A percentile compares a stretch with the other conserved stretches of the same genome.
Conservation (phyloP, 2,329 filamentous ascomycete genomes). For the Sarocladiaceae sp. region DNA sequence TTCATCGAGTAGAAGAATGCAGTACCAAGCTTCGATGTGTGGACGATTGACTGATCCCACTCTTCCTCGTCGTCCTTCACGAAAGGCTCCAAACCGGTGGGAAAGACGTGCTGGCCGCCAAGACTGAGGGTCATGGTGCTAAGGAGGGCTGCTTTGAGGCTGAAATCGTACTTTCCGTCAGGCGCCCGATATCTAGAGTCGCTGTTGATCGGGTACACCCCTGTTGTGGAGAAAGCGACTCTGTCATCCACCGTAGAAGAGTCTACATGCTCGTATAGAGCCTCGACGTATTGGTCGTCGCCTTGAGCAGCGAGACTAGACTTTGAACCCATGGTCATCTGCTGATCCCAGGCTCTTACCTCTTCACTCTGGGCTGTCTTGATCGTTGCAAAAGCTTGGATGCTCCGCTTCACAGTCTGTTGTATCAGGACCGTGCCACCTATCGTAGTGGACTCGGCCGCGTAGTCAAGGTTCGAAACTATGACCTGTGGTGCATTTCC, state of each 20-base stretch:
- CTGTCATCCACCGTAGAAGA: slow-evolving; percentile 53
- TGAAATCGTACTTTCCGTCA: slow-evolving; percentile 1
- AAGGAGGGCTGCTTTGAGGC: slow-evolving; percentile 8
- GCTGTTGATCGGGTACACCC: slow-evolving; percentile 26
- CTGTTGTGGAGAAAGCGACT: slow-evolving; percentile 52
- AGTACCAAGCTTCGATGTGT: slow-evolving; percentile 53
- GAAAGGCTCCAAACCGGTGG: slow-evolving; percentile 58
- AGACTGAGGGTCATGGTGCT: slow-evolving; percentile 39
- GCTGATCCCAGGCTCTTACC: slow-evolving; percentile 32
- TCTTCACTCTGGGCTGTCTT: slow-evolving; percentile 28
- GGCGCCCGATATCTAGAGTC: not conserved
- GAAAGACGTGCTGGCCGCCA: slow-evolving; percentile 41
- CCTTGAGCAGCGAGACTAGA: slow-evolving; percentile 52
- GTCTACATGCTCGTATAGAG: not conserved
- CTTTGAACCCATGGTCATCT: slow-evolving; percentile 52
- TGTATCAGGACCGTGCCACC: slow-evolving; percentile 16
- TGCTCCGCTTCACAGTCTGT: not conserved
- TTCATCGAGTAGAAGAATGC: slow-evolving; percentile 48
- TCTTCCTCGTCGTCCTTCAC: slow-evolving; percentile 14
- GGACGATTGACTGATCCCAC: not conserved
- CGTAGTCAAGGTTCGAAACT: slow-evolving; percentile 29
- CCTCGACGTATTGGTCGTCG: slow-evolving; percentile 16
- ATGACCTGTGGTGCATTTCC: not conserved
- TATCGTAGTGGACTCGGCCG: not conserved
- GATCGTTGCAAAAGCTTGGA: slow-evolving; percentile 23